Evolutionary conservation across 495 filamentous ascomycete genomes (phyloP).

Genomic region (Annulohypoxylon bovei): DNA sequence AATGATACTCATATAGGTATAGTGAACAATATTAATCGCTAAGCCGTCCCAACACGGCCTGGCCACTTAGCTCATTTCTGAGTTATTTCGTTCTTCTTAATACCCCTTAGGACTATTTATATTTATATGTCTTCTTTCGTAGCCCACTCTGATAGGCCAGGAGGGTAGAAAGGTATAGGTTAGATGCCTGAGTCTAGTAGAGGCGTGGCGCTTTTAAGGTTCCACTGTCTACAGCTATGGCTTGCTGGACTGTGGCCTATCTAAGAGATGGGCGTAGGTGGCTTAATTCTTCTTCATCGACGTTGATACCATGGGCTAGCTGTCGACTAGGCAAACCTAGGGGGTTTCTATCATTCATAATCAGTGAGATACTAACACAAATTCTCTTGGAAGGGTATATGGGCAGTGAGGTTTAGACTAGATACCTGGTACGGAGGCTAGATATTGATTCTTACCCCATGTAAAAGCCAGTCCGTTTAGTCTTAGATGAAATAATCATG

Average conservation of each 20-base stretch:
- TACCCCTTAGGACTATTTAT: not conserved
- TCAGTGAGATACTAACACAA: not conserved
- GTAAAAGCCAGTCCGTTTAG: not conserved
- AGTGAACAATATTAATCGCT: not conserved
- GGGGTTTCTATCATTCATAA: not conserved
- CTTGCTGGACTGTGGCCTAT: not conserved
- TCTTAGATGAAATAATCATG: not conserved
- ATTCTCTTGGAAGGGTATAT: not conserved
- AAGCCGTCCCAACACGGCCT: conserved; percentile 11
- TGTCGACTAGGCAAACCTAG: not conserved
- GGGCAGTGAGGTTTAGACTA: not conserved
- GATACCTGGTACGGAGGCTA: no score
- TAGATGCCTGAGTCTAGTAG: not conserved
- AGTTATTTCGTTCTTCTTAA: no score
- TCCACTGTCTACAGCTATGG: not conserved
- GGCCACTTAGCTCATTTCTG: not conserved
- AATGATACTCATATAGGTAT: not conserved
- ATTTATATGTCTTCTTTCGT: not conserved
- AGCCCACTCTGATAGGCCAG: not conserved
- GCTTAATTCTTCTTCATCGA: no score
- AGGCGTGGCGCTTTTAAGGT: not conserved
- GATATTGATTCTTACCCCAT: not conserved
- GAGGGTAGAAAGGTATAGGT: not conserved
- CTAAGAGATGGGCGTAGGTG: no score
- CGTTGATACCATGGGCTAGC: no score